Evolutionary conservation across 495 filamentous ascomycete species (phyloP).

Genomic region (Neurospora sp.): DNA sequence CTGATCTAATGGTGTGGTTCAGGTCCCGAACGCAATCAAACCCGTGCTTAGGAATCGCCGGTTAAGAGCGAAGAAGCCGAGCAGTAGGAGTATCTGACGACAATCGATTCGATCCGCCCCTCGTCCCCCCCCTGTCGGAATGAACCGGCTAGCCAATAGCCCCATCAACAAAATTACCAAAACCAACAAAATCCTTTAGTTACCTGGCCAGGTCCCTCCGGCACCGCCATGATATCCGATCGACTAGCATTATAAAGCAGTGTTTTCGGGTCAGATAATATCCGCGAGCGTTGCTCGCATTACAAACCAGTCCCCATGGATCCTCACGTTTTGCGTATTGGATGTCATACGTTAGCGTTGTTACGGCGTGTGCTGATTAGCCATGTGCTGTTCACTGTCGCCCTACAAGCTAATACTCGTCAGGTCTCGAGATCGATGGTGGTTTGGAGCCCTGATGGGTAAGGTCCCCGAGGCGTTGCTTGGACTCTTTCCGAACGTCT

Average conservation of each 20-base stretch:
- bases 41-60: constrained; percentile 32
- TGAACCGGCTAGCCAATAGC: constrained; percentile 29
- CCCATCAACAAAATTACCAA: constrained; percentile 40
- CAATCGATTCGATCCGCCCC: constrained; percentile 29
- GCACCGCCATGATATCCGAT: constrained; percentile 22
- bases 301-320: constrained; percentile 52
- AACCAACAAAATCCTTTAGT: constrained; percentile 44
- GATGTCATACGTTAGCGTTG: constrained; percentile 48
- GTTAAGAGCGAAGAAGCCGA: constrained; percentile 20
- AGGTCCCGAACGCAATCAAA: constrained; percentile 45
- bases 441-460: background rate
- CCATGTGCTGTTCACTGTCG: constrained; percentile 55
- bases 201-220: constrained; percentile 21
- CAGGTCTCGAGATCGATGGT: constrained; percentile 24
- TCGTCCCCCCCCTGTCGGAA: constrained; percentile 33
- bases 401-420: constrained; percentile 52
- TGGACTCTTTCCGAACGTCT: constrained; percentile 41
- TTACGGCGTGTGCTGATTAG: constrained; percentile 28
- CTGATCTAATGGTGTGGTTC: constrained; percentile 43
- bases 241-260: constrained; percentile 31
- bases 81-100: constrained; percentile 30
- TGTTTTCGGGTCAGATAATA: constrained; percentile 47
- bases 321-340: constrained; percentile 54
- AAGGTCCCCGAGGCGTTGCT: constrained; percentile 9
- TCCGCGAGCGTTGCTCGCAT: constrained; percentile 51